phyloP scores from a whole-genome alignment of 306 rosid genomes.

The Pterocarpus macrocarpus region DNA sequence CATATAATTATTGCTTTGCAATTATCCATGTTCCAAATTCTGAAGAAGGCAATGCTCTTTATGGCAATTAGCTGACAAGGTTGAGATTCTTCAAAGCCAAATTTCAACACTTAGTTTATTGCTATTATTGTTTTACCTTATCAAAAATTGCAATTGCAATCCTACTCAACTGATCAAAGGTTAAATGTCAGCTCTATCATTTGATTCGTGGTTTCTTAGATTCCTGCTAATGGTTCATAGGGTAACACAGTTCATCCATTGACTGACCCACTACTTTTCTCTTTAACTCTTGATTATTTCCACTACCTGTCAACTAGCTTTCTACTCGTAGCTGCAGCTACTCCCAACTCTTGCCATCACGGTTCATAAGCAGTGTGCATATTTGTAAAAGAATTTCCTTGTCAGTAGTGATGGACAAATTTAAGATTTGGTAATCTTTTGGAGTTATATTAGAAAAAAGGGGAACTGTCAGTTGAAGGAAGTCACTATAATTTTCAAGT shows the following conservation, averaged over 20 bases:
- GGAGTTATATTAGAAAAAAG: neutral
- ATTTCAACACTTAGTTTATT: neutral
- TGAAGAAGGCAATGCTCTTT: neutral
- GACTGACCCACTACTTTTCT: neutral
- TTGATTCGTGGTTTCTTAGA: too few relatives aligned
- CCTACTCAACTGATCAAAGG: too few relatives aligned
- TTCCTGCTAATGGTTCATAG: neutral
- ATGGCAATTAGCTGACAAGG: neutral
- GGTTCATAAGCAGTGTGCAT: neutral
- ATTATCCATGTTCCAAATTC: neutral
- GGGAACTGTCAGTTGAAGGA: neutral
- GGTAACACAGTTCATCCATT: neutral
- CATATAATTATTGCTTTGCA: neutral
- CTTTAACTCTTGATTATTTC: neutral
- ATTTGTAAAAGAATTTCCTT: neutral
- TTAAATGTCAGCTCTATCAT: too few relatives aligned
- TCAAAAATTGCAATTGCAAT: neutral
- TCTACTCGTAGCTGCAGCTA: neutral
- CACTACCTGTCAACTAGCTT: neutral
- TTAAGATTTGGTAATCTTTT: neutral
- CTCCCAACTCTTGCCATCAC: neutral
- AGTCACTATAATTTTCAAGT: conserved; percentile 3
- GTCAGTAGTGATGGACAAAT: neutral
- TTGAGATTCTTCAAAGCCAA: neutral
- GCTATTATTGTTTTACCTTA: neutral